Evolutionary conservation across 2,329 filamentous ascomycete genomes (phyloP), one percentile per base, ranked within the genome.

Genomic region (Ascochyta pisi): DNA sequence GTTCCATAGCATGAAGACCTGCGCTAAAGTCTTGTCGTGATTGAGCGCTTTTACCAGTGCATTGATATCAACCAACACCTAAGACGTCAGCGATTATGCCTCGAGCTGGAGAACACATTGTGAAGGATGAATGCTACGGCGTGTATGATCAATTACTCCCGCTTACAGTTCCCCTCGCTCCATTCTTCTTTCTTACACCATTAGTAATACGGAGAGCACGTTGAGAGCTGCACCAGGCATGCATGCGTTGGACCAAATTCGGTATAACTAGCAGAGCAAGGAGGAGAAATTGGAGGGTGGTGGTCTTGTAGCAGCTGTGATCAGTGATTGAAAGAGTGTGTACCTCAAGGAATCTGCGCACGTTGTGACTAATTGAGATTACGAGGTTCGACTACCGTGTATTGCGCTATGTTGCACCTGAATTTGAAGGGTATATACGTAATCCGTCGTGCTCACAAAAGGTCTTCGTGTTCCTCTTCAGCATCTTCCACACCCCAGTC

Each of bases 1-100:
- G 75, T 67, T 86, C 83, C 53, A 81, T 85, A 6, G 86, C 83
- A 57, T 86, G 83, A 15, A 86, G 63, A 0, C 83, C 84, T 0
- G 79, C 82, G 1, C 81, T 79, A 22, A 78, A 81, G 6, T 79
- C 33, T 80, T 78, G 4, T 79, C 82, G 0, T 76, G 73, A 4
- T 83, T 77, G 3, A 86, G 71, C 6, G 81, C 82, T 1, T 76
- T 74, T 0, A 82, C 82, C 8, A 86, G 71, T 1, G 82, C 82
- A 3, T 76, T 74, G 52, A 85, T 84, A 61, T 86, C 10, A 2
- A 15, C 12, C 12, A 31, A 39, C 72, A 0, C 68, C 69, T 38
- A 73, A 39, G 34, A 73, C 73, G 0, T 68, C 69, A 4, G 73
- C 58, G 1, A 64, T 70, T 0, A 61, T 53, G 1, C 65, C 66